These are phyloP conservation scores for Rutidosis leptorrhynchoides DNA, from an alignment of 129 eudicot species.

Conservation along the genomic window DNA sequence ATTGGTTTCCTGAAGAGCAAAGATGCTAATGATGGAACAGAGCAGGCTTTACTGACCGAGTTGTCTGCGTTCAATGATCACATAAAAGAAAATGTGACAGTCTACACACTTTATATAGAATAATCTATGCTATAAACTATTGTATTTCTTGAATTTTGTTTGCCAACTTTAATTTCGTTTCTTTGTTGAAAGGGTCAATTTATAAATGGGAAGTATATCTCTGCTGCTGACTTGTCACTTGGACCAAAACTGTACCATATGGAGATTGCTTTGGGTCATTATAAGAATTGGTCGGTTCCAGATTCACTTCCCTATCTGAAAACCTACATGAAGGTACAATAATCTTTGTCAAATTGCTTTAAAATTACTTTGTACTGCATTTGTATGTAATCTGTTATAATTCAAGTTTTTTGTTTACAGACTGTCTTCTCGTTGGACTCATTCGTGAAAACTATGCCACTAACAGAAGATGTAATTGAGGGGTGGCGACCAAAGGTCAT, in stretches of 20 bases:
- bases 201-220: constrained; percentile 66
- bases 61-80: constrained; percentile 64
- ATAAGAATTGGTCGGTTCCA: constrained; percentile 84
- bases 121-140: neutral
- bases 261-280: constrained; percentile 85
- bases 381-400: neutral
- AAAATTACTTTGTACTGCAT: neutral
- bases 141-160: constrained; percentile 15
- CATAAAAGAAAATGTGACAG: constrained; percentile 74
- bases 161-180: constrained; percentile 11
- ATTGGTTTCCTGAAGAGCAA: constrained; percentile 92
- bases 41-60: constrained; percentile 73
- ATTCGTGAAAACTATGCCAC: constrained; percentile 69
- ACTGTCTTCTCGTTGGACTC: constrained; percentile 69
- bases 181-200: constrained; percentile 64
- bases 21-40: constrained; percentile 89
- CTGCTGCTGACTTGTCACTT: constrained; percentile 93
- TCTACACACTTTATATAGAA: neutral
- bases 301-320: constrained; percentile 73
- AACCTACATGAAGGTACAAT: constrained; percentile 77
- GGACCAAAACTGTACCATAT: constrained; percentile 90
- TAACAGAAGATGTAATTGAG: constrained; percentile 64
- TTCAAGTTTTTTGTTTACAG: constrained; percentile 31
- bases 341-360: neutral
- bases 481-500: constrained; percentile 93